A percentile compares a stretch with the other conserved stretches of the same genome.
Evolutionary conservation across 768 basidiomycete species (phyloP).

Genomic region (Suillus bovinus): DNA sequence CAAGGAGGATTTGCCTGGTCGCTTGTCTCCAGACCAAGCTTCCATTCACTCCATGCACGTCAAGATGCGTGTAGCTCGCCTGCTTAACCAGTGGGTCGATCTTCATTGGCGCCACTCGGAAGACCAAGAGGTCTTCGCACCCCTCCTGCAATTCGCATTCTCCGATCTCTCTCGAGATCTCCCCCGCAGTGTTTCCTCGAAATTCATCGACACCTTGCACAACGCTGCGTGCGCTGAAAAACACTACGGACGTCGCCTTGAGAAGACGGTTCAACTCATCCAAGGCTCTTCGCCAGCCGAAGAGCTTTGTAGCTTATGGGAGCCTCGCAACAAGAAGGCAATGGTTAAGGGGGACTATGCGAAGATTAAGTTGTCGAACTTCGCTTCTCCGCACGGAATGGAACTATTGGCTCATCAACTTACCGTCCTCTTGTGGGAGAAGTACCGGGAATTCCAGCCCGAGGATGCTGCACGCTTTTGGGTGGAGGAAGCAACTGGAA

Average conservation of each 20-base stretch:
- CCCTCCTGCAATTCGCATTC: slow-evolving; percentile 34
- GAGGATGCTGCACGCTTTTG: slow-evolving; percentile 44
- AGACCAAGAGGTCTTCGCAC: slow-evolving; percentile 42
- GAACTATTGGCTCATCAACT: slow-evolving; percentile 49
- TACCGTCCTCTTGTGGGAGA: slow-evolving; percentile 38
- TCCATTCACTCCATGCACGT: slow-evolving; percentile 47
- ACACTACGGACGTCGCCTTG: slow-evolving; percentile 26
- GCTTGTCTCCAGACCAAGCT: slow-evolving; percentile 32
- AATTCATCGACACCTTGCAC: slow-evolving; percentile 33
- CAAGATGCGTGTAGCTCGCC: slow-evolving; percentile 58
- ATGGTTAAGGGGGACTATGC: slow-evolving; percentile 31
- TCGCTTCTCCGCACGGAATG: slow-evolving; percentile 37
- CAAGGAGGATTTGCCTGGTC: slow-evolving; percentile 30
- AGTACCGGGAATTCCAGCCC: slow-evolving; percentile 42
- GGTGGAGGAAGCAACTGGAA: slow-evolving; percentile 30
- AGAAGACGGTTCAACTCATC: slow-evolving; percentile 27
- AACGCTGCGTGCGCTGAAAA: slow-evolving; percentile 24
- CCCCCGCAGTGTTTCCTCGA: slow-evolving; percentile 26
- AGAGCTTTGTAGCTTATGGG: slow-evolving; percentile 23
- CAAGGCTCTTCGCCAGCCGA: slow-evolving; percentile 21
- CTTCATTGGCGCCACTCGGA: slow-evolving; percentile 59
- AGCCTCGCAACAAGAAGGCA: slow-evolving; percentile 27
- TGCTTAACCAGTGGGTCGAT: slow-evolving; percentile 72
- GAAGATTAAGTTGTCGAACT: slow-evolving; percentile 31
- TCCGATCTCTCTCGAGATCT: slow-evolving; percentile 31